Evolutionary conservation across 2,329 filamentous ascomycete genomes (phyloP), one percentile per base, ranked within the genome.

Genomic region (Ciborinia camelliae): DNA sequence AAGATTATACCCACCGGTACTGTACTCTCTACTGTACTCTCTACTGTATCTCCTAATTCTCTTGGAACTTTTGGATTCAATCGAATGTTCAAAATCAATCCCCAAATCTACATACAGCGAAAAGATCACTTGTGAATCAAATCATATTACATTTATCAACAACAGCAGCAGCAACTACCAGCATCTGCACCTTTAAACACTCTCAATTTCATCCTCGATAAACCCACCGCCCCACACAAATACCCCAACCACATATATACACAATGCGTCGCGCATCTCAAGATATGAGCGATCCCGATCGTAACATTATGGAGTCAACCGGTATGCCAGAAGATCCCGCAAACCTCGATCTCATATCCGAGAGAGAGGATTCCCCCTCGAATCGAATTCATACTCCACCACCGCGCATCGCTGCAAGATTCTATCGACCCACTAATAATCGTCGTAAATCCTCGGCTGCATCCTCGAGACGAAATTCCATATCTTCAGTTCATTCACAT

Each of bases 391-490:
- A 85, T 73, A 85, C 86, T 61, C 90, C 90, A 53, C 90, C 90
- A 62, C 87, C 90, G 37, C 89, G 87, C 73, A 89, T 93, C 73
- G 90, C 90, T 71, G 90, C 90, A 62, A 89, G 90, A 68, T 91
- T 94, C 79, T 90, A 90, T 77, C 84, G 87, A 67, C 84, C 83
- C 43, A 84, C 81, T 5, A 86, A 86, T 69, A 84, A 81, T 68
- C 86, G 89, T 70, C 87, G 88, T 71, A 90, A 89, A 75, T 88
- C 88, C 65, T 92, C 90, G 30, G 89, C 90, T 18, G 86, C 90
- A 30, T 92, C 90, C 1, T 92, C 90, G 37, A 88, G 90, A 69
- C 87, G 90, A 67, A 92, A 92, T 77, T 92, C 90, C 65, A 84
- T 92, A 37, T 92, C 90, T 4, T 93, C 90, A 1, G 86, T 82